Base-by-base conservation (phyloP, 192 early-diverging fungal genomes). In the Haplosporangium gracile region DNA sequence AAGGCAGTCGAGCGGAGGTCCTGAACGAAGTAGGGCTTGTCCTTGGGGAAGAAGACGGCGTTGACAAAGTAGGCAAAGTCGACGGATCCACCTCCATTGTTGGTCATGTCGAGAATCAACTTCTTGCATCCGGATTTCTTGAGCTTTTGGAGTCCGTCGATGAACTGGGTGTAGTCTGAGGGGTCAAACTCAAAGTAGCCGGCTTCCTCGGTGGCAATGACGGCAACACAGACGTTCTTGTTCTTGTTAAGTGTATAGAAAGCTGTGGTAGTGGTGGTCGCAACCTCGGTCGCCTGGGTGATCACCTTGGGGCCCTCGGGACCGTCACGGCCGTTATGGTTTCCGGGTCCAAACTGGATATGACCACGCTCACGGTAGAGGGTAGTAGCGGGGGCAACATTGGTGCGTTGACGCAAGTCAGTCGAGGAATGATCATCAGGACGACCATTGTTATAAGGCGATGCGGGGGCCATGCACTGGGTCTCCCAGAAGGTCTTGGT, bases 101-200 rank as follows among this genome's bases (percentile, higher is more conserved):
- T 89, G 77, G 88, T 82, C 88, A 89, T 77, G 76, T 89, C 88
- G 39, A 89, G 75, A 39, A 89, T 85, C 57, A 89, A 40, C 72
- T 89, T 88, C 43, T 83, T 83, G 76, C 82, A 83, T 22, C 88
- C 82, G 29, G 69, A 74, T 49, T 71, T 15, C 18, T 75, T 76
- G n/a, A 89, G 63, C 20, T 13, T 32, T 42, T 85, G 43, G 40
- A 89, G 77, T 15, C 88, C 88, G 34, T 75, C 34, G 49, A 79
- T 77, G 70, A 89, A 74, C 20, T 81, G 40, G 15, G 71, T 20
- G 68, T 83, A 88, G 51, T 81, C 73, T 32, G 74, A 55, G 24
- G 63, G 55, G 60, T 76, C 80, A 60, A 72, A 53, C 53, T 85
- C 72, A 47, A 72, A 86, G 39, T 80, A 78, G 10, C 70, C 77